phyloP scores from a whole-genome alignment of 345 rosid species.

The Schrenkiella parvula region DNA sequence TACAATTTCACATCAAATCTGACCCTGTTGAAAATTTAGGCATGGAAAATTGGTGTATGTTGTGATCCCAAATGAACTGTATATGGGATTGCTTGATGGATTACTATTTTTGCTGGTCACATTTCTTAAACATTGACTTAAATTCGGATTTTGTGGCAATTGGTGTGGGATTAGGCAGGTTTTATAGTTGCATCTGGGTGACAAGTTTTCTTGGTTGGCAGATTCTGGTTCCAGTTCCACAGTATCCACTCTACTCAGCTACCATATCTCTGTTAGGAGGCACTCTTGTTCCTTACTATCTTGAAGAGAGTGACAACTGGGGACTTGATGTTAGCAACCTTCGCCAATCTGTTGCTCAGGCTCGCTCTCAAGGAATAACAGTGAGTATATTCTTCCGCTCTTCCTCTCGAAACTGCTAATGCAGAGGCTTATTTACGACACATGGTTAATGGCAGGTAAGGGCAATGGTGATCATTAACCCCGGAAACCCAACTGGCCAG shows the following conservation, averaged over 20 bases:
- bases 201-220: constrained; percentile 34
- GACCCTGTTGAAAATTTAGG: too few species aligned
- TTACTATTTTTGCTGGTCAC: too few species aligned
- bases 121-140: too few species aligned
- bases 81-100: neutral
- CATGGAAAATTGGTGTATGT: too few species aligned
- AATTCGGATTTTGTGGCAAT: neutral
- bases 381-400: constrained; percentile 37
- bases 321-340: constrained; percentile 83
- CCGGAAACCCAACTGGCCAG: constrained; percentile 97
- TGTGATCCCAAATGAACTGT: neutral
- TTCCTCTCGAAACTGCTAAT: neutral
- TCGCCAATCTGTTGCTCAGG: constrained; percentile 63
- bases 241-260: constrained; percentile 94
- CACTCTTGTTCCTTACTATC: constrained; percentile 81
- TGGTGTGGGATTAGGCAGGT: neutral
- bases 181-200: neutral
- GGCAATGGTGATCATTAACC: constrained; percentile 99
- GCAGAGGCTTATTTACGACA: neutral
- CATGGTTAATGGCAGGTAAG: constrained; percentile 55
- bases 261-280: constrained; percentile 80
- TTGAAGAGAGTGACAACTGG: constrained; percentile 91
- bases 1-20: neutral
- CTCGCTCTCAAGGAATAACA: constrained; percentile 71
- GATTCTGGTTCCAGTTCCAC: constrained; percentile 94